Percentiles rank a stretch among this genome's conserved stretches.
Conservation (phyloP, 202 grass and related monocot species). For the Elaeis oleifera region DNA sequence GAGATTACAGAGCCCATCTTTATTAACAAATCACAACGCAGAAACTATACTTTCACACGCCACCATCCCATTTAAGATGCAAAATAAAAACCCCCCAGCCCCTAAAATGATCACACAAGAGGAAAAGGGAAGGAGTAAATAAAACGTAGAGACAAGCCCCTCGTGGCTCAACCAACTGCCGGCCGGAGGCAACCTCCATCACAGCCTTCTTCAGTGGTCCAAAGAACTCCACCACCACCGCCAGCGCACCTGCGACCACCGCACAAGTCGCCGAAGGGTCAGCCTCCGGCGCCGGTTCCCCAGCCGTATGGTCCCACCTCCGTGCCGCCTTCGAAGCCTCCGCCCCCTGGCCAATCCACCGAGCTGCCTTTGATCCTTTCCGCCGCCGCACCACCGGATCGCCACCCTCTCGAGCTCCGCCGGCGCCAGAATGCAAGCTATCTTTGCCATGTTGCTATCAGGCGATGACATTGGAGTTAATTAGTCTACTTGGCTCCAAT, state of each 20-base stretch:
- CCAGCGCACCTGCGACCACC: conserved; percentile 28
- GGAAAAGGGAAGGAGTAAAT: too few species aligned
- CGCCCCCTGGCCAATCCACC: conserved; percentile 1
- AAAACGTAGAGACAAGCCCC: too few species aligned
- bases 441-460: too few species aligned
- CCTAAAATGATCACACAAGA: too few species aligned
- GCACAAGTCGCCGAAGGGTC: conserved; percentile 28
- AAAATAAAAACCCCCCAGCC: too few species aligned
- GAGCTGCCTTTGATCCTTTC: conserved; percentile 15
- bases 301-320: conserved; percentile 39
- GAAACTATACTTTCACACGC: too few species aligned
- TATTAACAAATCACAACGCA: too few species aligned
- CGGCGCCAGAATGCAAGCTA: too few species aligned
- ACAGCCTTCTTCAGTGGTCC: conserved; percentile 44
- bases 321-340: conserved; percentile 21
- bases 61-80: too few species aligned
- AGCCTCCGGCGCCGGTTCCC: conserved; percentile 27
- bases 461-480: too few species aligned
- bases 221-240: conserved; percentile 41
- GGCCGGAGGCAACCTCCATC: conserved; percentile 18
- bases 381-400: conserved; percentile 33
- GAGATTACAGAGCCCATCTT: too few species aligned
- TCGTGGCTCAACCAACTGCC: not conserved
- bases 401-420: conserved; percentile 6
- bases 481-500: too few species aligned